phyloP scores from a whole-genome alignment of 371 early-diverging fungal genomes.

The Paraphysoderma sedebokerense region DNA sequence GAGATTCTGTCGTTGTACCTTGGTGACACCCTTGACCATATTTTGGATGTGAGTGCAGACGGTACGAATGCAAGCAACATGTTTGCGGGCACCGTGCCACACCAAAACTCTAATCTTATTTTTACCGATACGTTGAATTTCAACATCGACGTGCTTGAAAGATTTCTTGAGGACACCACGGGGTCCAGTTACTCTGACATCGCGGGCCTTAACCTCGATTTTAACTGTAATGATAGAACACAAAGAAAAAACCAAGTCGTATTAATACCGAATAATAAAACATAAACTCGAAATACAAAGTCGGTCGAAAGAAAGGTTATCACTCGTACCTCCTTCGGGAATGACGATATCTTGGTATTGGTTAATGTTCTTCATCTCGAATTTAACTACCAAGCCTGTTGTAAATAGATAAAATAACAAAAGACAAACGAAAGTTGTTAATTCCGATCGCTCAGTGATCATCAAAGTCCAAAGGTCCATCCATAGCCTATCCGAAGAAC shows the following conservation, averaged over 20 bases:
- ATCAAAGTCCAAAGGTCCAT: no score
- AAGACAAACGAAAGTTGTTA: no score
- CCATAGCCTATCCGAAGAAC: no score
- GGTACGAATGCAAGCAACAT: constrained; percentile 95
- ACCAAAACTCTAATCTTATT: constrained; percentile 66
- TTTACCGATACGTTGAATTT: constrained; percentile 58
- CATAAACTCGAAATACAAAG: not conserved
- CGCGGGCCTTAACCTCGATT: constrained; percentile 58
- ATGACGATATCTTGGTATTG: constrained; percentile 64
- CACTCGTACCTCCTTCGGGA: constrained; percentile 33
- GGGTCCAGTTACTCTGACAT: constrained; percentile 60
- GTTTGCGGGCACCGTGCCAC: constrained; percentile 97
- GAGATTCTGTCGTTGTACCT: constrained; percentile 24
- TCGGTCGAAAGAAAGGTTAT: not conserved
- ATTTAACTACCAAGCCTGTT: no score
- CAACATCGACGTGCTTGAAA: constrained; percentile 89
- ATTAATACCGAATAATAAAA: not conserved
- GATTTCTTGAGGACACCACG: constrained; percentile 83
- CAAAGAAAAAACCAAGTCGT: no score
- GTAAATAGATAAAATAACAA: no score
- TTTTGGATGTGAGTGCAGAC: constrained; percentile 93
- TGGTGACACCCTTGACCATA: constrained; percentile 97
- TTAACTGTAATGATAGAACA: constrained; percentile 20
- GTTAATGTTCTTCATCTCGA: constrained; percentile 80
- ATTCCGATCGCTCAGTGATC: no score